Percentiles rank a stretch among this genome's conserved stretches.
Evolutionary conservation across 352 stramenopile genomes (phyloP).

Genomic region (Blastocystis sp.): DNA sequence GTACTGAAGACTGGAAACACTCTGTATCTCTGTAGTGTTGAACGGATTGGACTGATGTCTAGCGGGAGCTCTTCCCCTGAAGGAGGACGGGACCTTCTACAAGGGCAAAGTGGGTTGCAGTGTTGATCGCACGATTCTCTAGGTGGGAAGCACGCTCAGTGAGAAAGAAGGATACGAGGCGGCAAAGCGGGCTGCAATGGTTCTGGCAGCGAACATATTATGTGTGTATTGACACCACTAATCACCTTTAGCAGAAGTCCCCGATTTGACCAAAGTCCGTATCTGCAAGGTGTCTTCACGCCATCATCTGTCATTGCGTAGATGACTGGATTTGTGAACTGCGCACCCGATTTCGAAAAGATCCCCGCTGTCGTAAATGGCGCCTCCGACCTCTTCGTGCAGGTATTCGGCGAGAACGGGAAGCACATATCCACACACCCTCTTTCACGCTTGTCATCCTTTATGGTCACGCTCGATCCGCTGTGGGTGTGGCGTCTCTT

Average conservation of each 20-base stretch:
- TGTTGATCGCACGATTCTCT: not conserved
- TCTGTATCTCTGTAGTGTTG: constrained; percentile 43
- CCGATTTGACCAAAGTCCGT: constrained; percentile 31
- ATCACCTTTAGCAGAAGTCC: constrained; percentile 36
- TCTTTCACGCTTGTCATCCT: not conserved
- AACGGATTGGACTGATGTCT: not conserved
- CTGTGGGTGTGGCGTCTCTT: constrained; percentile 53
- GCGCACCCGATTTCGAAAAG: constrained; percentile 29
- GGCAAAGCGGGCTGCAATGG: constrained; percentile 20
- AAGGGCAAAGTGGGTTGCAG: constrained; percentile 36
- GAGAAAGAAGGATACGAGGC: constrained; percentile 53
- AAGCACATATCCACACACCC: constrained; percentile 67
- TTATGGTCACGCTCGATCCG: constrained; percentile 44
- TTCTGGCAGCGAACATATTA: constrained; percentile 55
- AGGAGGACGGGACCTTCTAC: constrained; percentile 52
- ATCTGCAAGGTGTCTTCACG: constrained; percentile 17
- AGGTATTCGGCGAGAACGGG: constrained; percentile 62
- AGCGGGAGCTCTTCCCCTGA: constrained; percentile 54
- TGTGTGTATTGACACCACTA: constrained; percentile 2
- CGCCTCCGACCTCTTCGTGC: constrained; percentile 59
- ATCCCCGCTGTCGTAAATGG: constrained; percentile 65
- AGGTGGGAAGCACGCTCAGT: constrained; percentile 19
- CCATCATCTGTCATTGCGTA: not conserved
- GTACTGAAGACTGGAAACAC: constrained; percentile 42
- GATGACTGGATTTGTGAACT: constrained; percentile 72